Conservation (phyloP, 1,139 yeast genomes). For the Debaryomycetaceae sp. region DNA sequence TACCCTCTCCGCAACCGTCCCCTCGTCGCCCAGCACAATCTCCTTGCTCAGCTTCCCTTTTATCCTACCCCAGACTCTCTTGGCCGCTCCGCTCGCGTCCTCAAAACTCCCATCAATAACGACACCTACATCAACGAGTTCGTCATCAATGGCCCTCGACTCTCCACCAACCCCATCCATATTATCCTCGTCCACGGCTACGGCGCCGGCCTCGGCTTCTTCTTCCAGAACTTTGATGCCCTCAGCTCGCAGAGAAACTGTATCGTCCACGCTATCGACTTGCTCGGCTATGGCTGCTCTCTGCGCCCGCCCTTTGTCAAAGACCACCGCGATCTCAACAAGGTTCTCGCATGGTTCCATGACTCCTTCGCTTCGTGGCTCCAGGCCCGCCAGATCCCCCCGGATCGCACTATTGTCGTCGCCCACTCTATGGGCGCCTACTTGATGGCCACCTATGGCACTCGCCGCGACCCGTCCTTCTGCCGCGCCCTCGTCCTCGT, state of each 20-base stretch:
- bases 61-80: constrained; percentile 20
- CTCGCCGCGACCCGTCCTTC: constrained; percentile 27
- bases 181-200: constrained; percentile 65
- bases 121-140: constrained; percentile 52
- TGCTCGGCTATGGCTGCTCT: constrained; percentile 71
- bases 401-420: constrained; percentile 27
- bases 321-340: constrained; percentile 14
- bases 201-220: constrained; percentile 71
- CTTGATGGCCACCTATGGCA: constrained; percentile 37
- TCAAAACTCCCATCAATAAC: constrained; percentile 29
- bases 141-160: constrained; percentile 38
- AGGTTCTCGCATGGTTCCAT: constrained; percentile 44
- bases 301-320: constrained; percentile 47
- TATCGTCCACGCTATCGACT: constrained; percentile 62
- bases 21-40: constrained; percentile 40
- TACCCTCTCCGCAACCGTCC: constrained; percentile 31
- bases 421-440: constrained; percentile 63
- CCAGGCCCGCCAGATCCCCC: constrained; percentile 14
- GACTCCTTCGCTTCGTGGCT: constrained; percentile 41
- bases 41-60: constrained; percentile 33
- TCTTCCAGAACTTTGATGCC: constrained; percentile 45
- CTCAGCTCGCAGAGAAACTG: constrained; percentile 25
- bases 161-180: constrained; percentile 33
- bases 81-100: constrained; percentile 23
- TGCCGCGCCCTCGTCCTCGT: constrained; percentile 40